A percentile compares a stretch with the other conserved stretches of the same genome.
phyloP scores from a whole-genome alignment of 1,284 basidiomycete genomes.

The Ceratobasidium papillatum region DNA sequence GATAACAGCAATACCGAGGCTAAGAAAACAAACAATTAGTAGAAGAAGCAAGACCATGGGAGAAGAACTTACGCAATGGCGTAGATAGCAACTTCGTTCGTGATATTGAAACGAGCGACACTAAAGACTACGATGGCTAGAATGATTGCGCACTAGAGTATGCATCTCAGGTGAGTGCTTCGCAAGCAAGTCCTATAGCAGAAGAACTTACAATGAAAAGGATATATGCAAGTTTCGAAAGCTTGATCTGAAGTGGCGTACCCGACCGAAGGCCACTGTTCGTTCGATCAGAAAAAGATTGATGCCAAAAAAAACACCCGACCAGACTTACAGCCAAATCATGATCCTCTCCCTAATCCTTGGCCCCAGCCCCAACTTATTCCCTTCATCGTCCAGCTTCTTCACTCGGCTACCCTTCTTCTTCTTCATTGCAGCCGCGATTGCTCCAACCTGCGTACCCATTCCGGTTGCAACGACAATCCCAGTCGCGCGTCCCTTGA shows the following conservation, averaged over 20 bases:
- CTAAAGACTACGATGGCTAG: conserved; percentile 68
- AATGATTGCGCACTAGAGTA: conserved; percentile 55
- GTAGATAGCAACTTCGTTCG: conserved; percentile 60
- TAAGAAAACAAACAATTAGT: not conserved
- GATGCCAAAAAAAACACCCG: not conserved
- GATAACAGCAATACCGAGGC: conserved; percentile 33
- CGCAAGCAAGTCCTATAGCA: not conserved
- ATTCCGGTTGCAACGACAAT: conserved; percentile 44
- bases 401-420: not conserved
- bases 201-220: conserved; percentile 57
- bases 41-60: not conserved
- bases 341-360: conserved; percentile 5
- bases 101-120: conserved; percentile 59
- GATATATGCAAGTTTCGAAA: conserved; percentile 65
- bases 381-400: conserved; percentile 19
- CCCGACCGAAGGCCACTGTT: conserved; percentile 34
- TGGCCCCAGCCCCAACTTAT: conserved; percentile 2
- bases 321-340: conserved; percentile 30
- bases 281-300: too few species aligned
- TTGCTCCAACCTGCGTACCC: conserved; percentile 41
- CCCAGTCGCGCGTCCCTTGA: conserved; percentile 44
- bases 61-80: conserved; percentile 53
- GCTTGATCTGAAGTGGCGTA: conserved; percentile 43
- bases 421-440: conserved; percentile 36
- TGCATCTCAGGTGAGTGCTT: not conserved